A percentile compares a stretch with the other conserved stretches of the same genome.
These are phyloP conservation scores for Fusarium equiseti DNA, from an alignment of 2,329 filamentous ascomycete species.

Conservation along the genomic window DNA sequence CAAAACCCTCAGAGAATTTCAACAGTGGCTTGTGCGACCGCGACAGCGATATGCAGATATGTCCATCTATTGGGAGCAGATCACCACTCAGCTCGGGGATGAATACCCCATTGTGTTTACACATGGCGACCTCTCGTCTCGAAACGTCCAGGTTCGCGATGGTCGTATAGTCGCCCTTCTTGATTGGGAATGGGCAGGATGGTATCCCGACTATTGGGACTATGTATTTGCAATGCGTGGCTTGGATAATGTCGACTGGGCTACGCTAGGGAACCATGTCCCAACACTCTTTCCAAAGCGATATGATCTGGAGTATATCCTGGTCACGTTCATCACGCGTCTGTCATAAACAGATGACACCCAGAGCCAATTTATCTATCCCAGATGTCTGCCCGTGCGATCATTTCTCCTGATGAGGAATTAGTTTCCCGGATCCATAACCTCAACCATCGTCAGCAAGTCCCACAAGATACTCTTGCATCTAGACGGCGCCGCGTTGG, in stretches of 20 bases:
- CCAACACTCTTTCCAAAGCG: not conserved
- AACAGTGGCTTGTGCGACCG: not conserved
- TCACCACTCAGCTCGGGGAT: conserved; percentile 38
- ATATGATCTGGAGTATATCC: not conserved
- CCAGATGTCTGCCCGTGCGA: not conserved
- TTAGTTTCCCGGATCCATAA: rapidly evolving
- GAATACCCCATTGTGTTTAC: conserved; percentile 37
- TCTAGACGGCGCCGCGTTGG: not conserved
- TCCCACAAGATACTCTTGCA: not conserved
- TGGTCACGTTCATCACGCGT: not conserved
- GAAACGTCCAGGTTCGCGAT: conserved; percentile 34
- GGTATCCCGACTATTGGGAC: conserved; percentile 33
- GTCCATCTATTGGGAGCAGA: conserved; percentile 41
- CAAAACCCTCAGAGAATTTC: not conserved
- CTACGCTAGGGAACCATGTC: not conserved
- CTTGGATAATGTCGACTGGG: not conserved
- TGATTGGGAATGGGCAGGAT: conserved; percentile 28
- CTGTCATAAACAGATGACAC: not conserved
- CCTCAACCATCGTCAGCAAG: not conserved
- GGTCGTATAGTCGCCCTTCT: conserved; percentile 13
- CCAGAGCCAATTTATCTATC: not conserved
- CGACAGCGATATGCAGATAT: not conserved
- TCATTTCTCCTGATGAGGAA: not conserved
- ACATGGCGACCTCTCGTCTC: conserved; percentile 16
- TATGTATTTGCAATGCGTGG: conserved; percentile 10